Evolutionary conservation across 176 grass and related monocot genomes (phyloP).

Genomic region (Eragrostis curvula): DNA sequence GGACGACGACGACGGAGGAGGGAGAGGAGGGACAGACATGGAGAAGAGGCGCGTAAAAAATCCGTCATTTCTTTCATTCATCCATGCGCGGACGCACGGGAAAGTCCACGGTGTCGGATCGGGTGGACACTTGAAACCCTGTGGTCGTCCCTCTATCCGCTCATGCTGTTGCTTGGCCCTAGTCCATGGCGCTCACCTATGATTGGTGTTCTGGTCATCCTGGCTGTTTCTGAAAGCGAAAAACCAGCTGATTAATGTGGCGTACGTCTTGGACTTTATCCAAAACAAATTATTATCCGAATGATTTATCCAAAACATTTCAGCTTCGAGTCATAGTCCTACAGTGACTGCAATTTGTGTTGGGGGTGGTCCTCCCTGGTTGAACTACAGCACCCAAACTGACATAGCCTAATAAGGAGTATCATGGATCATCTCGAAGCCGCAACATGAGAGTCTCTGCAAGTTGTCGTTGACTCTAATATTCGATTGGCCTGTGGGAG

Average conservation of each 20-base stretch:
- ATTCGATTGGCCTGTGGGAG: neutral
- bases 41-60: neutral
- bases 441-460: neutral
- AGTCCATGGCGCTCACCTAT: neutral
- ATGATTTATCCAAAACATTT: neutral
- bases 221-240: slow-evolving; percentile 3
- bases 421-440: neutral
- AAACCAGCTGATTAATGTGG: neutral
- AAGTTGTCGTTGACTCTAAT: slow-evolving; percentile 1
- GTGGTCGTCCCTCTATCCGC: neutral
- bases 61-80: neutral
- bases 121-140: slow-evolving; percentile 17
- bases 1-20: too few relatives aligned
- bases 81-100: neutral
- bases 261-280: neutral
- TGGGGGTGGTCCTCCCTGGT: neutral
- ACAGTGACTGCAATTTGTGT: neutral
- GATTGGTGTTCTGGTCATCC: neutral
- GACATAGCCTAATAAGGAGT: neutral
- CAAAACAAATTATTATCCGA: neutral
- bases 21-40: neutral
- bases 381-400: neutral
- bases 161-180: neutral
- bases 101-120: slow-evolving; percentile 25
- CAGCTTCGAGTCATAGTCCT: neutral